These are phyloP conservation scores for Paramecium sexaurelia DNA, from an alignment of 73 alveolate genomes.

Conservation along the genomic window DNA sequence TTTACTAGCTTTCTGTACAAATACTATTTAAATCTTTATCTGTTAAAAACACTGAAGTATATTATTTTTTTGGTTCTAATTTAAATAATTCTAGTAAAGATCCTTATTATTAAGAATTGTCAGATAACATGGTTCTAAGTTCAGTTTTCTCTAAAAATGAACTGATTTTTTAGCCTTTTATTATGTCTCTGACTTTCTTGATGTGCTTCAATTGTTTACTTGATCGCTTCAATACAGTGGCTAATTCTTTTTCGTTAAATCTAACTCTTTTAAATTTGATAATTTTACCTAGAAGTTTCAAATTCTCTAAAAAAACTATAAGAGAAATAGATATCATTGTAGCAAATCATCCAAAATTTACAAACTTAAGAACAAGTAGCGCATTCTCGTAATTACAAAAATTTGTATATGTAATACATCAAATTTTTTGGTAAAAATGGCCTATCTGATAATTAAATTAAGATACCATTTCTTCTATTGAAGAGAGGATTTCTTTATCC, in stretches of 20 bases:
- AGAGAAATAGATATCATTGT: conserved; percentile 25
- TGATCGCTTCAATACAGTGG: conserved; percentile 18
- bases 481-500: neutral
- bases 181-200: conserved; percentile 13
- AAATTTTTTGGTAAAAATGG: conserved; percentile 32
- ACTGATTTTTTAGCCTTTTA: conserved; percentile 29
- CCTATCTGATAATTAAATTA: neutral
- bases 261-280: neutral
- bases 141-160: conserved; percentile 10
- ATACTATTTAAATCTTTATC: conserved; percentile 29
- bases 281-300: neutral
- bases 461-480: conserved; percentile 14
- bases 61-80: conserved; percentile 1
- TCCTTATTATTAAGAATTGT: neutral
- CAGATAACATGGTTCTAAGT: neutral
- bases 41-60: conserved; percentile 26
- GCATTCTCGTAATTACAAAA: conserved; percentile 23
- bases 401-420: conserved; percentile 14
- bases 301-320: conserved; percentile 45
- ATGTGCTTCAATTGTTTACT: conserved; percentile 34
- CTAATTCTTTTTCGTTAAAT: conserved; percentile 22
- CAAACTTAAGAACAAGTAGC: conserved; percentile 32
- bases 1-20: neutral
- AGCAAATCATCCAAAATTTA: conserved; percentile 36
- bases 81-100: neutral